Evolutionary conservation across 805 yeast species (phyloP), one percentile per base, ranked within the genome.

Genomic region (Candida loeiensis): DNA sequence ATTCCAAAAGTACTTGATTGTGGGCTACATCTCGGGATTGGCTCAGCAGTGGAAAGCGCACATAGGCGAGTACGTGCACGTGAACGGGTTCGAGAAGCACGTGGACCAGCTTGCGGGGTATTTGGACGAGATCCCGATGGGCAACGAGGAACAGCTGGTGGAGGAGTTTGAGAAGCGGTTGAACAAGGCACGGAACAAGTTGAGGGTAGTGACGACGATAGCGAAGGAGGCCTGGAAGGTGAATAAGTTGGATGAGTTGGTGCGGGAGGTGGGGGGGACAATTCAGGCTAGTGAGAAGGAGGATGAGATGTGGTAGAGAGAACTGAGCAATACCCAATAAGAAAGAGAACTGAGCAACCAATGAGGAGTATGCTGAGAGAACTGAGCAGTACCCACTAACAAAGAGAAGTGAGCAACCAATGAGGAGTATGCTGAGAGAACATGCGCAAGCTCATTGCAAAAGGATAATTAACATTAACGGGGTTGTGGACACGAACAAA

Each of bases 1-100:
- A 0, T 83, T 79, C 51, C 93, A 84, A 58, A 62, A 85, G 43
- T 82, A 76, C 50, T 48, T 86, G 2, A 55, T 85, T 0, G 55
- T 89, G 1, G 97, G 97, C 0, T 80, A 85, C 41, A 68, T 83
- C 28, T 56, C 70, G 40, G 80, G 84, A 13, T 51, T 81, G 29
- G 55, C 75, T 15, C 59, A 61, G 12, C 54, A 61, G 6, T 61
- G 80, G 70, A 36, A 53, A 14, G 25, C 36, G 6, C 42, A 55
- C 20, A 18, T 51, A 2, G 43, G 31, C 7, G 22, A 45, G 2
- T 59, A 61, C 37, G 9, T 14, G 7, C 45, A 37, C n/a, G 41
- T 39, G 13, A 42, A 48, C 15, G 34, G 55, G 2, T 24, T 63
- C 17, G 40, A 37, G 12, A 37, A 40, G 61, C 56, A 59, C 56